phyloP scores from a whole-genome alignment of 257 asterid genomes.

The Penstemon davidsonii region DNA sequence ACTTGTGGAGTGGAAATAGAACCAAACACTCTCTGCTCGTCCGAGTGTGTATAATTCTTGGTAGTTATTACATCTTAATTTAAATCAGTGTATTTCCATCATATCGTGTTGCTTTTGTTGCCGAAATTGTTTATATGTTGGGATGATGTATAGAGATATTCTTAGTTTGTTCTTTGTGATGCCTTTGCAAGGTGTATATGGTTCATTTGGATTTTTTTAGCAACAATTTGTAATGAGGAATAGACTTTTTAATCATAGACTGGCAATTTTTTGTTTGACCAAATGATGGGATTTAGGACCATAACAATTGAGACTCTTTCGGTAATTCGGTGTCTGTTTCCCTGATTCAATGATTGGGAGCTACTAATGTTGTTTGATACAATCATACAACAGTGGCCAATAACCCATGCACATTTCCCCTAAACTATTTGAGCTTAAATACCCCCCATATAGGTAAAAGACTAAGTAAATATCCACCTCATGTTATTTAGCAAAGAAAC shows the following conservation, averaged over 20 bases:
- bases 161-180: neutral
- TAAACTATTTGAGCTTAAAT: no score
- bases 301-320: slow-evolving; percentile 23
- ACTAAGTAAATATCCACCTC: no score
- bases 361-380: neutral
- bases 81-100: neutral
- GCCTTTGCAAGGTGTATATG: slow-evolving; percentile 9
- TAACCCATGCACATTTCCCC: no score
- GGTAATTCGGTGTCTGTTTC: slow-evolving; percentile 19
- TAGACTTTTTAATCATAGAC: slow-evolving; percentile 22
- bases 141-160: neutral
- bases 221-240: slow-evolving; percentile 19
- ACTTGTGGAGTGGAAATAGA: slow-evolving; percentile 5
- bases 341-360: neutral
- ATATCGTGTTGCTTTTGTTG: neutral
- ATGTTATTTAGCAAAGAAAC: no score
- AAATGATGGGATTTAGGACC: slow-evolving; percentile 23
- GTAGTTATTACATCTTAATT: slow-evolving; percentile 7
- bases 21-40: neutral
- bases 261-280: slow-evolving; percentile 33
- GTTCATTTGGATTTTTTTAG: slow-evolving; percentile 4
- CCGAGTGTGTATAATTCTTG: slow-evolving; percentile 18
- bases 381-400: neutral
- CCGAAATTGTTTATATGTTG: neutral
- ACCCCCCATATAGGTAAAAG: no score